Conservation (phyloP, 331 rosid species). For the Arachis monticola region DNA sequence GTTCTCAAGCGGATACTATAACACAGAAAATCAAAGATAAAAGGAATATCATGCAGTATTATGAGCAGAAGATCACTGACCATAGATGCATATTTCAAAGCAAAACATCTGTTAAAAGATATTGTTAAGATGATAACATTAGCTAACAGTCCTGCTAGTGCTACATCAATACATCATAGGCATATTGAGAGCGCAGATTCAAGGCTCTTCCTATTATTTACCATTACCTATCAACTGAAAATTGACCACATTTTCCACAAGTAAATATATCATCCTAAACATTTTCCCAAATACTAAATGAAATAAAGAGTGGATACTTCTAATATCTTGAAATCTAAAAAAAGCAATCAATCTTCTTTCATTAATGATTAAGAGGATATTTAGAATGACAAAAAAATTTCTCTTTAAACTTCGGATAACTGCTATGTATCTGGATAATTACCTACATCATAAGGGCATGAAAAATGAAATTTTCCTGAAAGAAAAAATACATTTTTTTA, state of each 20-base stretch:
- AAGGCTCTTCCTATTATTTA: neutral
- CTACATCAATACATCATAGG: too few species aligned
- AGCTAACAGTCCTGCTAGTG: too few species aligned
- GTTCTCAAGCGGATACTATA: conserved; percentile 9
- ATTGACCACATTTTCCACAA: neutral
- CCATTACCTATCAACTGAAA: neutral
- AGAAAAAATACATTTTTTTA: neutral
- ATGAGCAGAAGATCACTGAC: neutral
- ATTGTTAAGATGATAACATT: neutral
- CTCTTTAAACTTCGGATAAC: neutral
- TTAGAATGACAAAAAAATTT: too few species aligned
- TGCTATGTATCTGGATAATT: neutral
- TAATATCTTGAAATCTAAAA: too few species aligned
- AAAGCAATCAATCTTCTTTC: too few species aligned
- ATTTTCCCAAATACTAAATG: too few species aligned
- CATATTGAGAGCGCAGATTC: too few species aligned
- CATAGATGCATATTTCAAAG: neutral
- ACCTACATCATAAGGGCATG: neutral
- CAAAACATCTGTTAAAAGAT: neutral
- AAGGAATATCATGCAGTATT: neutral
- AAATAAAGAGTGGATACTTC: too few species aligned
- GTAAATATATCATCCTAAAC: too few species aligned
- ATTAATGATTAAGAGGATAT: too few species aligned
- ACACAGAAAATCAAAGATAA: neutral
- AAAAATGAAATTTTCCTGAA: neutral